phyloP scores from a whole-genome alignment of 2,329 filamentous ascomycete species.

The Pestalotiopsis sp. region DNA sequence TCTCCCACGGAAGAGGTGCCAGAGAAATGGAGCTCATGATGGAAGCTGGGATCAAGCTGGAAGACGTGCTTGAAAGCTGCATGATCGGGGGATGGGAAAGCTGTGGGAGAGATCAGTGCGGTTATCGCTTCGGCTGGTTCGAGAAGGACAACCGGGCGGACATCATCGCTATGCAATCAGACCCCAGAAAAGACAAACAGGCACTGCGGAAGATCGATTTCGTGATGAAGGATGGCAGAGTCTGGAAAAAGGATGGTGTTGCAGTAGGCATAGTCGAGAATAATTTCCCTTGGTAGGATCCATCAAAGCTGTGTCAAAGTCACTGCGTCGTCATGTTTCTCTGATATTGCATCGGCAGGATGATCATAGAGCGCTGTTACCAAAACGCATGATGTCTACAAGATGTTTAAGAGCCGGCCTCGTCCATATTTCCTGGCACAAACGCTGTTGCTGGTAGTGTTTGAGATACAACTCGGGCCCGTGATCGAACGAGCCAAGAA shows the following conservation, averaged over 20 bases:
- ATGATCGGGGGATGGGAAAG: constrained; percentile 56
- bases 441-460: no score
- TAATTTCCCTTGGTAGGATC: constrained; percentile 1
- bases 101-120: constrained; percentile 52
- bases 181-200: constrained; percentile 39
- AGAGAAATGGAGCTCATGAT: constrained; percentile 56
- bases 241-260: constrained; percentile 40
- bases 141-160: constrained; percentile 50
- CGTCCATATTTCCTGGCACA: no score
- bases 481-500: no score
- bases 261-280: constrained; percentile 8
- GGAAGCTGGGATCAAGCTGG: constrained; percentile 48
- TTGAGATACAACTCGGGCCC: no score
- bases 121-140: constrained; percentile 51
- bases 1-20: constrained; percentile 52
- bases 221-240: constrained; percentile 57
- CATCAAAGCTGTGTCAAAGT: not conserved
- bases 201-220: constrained; percentile 49
- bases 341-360: not conserved
- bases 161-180: constrained; percentile 47
- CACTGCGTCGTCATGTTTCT: not conserved
- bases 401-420: no score
- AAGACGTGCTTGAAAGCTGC: constrained; percentile 48
- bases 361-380: no score
- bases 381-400: no score